These are phyloP conservation scores for Neofusicoccum cordaticola DNA, from an alignment of 2,329 filamentous ascomycete genomes.

Conservation along the genomic window DNA sequence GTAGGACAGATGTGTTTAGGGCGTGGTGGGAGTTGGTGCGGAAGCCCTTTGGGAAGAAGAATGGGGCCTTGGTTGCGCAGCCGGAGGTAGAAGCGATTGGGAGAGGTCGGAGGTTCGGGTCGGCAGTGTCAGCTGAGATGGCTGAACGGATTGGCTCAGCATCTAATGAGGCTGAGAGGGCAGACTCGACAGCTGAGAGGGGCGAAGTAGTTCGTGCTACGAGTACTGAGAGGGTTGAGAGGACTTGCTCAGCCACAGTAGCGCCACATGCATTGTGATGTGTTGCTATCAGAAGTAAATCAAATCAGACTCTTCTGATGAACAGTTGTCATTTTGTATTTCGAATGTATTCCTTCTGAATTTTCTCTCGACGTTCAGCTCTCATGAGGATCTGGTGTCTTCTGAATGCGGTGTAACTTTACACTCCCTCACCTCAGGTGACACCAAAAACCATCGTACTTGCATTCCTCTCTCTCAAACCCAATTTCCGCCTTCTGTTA, in stretches of 20 bases:
- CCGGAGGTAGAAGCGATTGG: background rate
- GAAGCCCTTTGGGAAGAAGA: background rate
- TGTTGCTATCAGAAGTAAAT: too few species aligned
- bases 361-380: too few species aligned
- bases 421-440: too few species aligned
- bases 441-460: too few species aligned
- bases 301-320: too few species aligned
- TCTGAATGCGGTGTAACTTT: too few species aligned
- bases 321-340: too few species aligned
- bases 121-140: background rate
- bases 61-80: background rate
- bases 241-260: background rate
- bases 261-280: background rate
- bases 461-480: too few species aligned
- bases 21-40: slow-evolving; percentile 22
- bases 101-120: background rate
- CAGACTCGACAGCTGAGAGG: background rate
- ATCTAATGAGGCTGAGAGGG: too few species aligned
- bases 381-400: too few species aligned
- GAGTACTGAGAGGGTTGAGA: background rate
- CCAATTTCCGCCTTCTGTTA: too few species aligned
- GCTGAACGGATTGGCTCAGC: background rate
- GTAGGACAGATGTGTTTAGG: slow-evolving; percentile 21
- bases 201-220: background rate
- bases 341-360: too few species aligned